These are phyloP conservation scores for Penicillium coffeae DNA, from an alignment of 495 filamentous ascomycete species.

Conservation along the genomic window DNA sequence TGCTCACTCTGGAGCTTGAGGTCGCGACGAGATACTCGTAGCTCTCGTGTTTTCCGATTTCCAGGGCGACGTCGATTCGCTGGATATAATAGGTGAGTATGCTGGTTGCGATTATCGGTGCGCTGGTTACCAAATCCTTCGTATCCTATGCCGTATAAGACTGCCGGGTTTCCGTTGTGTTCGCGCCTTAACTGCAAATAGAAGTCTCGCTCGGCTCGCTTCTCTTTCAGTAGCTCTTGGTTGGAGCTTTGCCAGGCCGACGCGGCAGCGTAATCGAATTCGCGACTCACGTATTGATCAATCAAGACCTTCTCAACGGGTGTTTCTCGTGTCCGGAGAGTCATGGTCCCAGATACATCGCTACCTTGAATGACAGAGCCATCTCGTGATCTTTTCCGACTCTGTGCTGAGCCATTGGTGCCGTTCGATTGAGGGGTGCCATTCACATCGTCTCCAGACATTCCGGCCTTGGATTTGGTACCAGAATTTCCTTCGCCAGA, in stretches of 20 bases:
- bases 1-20: slow-evolving; percentile 80
- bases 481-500: slow-evolving; percentile 57
- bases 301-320: slow-evolving; percentile 57
- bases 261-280: slow-evolving; percentile 62
- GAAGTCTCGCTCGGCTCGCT: slow-evolving; percentile 52
- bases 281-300: slow-evolving; percentile 74
- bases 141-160: slow-evolving; percentile 76
- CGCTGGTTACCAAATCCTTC: slow-evolving; percentile 82
- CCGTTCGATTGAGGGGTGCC: slow-evolving; percentile 31
- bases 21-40: slow-evolving; percentile 72
- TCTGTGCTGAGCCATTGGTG: slow-evolving; percentile 42
- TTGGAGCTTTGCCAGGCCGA: slow-evolving; percentile 39
- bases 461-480: slow-evolving; percentile 53
- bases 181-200: slow-evolving; percentile 47
- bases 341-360: slow-evolving; percentile 24
- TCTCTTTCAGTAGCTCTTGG: slow-evolving; percentile 47
- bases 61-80: slow-evolving; percentile 66
- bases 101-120: slow-evolving; percentile 59
- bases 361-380: slow-evolving; percentile 44
- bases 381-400: slow-evolving; percentile 58
- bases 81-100: slow-evolving; percentile 70
- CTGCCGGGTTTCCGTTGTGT: slow-evolving; percentile 53
- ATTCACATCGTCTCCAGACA: slow-evolving; percentile 40
- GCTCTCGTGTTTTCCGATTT: slow-evolving; percentile 63
- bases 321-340: slow-evolving; percentile 35